Conservation (phyloP, 768 basidiomycete species). For the Plicaturopsis crispa region DNA sequence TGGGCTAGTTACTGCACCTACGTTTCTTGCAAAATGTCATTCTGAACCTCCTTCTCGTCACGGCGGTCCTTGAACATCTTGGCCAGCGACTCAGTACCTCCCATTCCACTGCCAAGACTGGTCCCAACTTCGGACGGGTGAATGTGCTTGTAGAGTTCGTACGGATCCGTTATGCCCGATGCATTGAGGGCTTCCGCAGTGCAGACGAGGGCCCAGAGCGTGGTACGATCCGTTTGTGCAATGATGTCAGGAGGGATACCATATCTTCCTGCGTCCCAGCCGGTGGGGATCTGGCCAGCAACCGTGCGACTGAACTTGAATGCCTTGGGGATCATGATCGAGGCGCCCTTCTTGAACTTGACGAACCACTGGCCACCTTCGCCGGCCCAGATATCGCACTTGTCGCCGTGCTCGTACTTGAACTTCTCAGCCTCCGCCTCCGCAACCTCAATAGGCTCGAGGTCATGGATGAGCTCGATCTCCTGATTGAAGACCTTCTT, state of each 20-base stretch:
- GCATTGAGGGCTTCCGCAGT: conserved; percentile 94
- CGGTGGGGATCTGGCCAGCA: conserved; percentile 94
- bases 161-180: conserved; percentile 97
- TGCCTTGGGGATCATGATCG: conserved; percentile 88
- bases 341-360: conserved; percentile 97
- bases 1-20: conserved; percentile 29
- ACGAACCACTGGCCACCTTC: conserved; percentile 95
- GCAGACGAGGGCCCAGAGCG: conserved; percentile 91
- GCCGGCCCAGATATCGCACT: conserved; percentile 90
- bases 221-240: conserved; percentile 86
- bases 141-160: conserved; percentile 93
- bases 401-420: conserved; percentile 94
- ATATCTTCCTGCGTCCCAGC: conserved; percentile 94
- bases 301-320: conserved; percentile 92
- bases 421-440: conserved; percentile 89
- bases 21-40: conserved; percentile 98
- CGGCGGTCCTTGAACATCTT: conserved; percentile 99
- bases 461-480: conserved; percentile 90
- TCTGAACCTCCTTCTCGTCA: conserved; percentile 97
- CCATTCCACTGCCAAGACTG: conserved; percentile 94
- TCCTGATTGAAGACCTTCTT: conserved; percentile 98
- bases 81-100: conserved; percentile 82
- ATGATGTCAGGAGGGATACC: conserved; percentile 96
- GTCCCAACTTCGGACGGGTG: conserved; percentile 97
- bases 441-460: conserved; percentile 92